phyloP scores from a whole-genome alignment of 768 basidiomycete genomes.

The Boletus reticuloceps region DNA sequence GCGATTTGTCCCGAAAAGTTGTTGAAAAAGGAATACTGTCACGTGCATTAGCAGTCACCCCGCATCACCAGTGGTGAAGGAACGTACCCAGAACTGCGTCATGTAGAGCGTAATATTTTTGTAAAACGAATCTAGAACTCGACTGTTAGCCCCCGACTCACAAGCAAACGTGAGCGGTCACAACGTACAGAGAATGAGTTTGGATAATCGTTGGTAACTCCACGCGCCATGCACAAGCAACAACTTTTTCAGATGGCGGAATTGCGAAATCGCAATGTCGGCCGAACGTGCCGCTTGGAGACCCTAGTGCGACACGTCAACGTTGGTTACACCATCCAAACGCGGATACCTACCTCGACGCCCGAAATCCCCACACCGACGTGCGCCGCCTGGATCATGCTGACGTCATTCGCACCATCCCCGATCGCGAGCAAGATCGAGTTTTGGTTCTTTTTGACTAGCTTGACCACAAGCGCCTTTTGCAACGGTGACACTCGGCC shows the following conservation, averaged over 20 bases:
- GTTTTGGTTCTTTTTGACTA: conserved; percentile 97
- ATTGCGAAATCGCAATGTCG: conserved; percentile 97
- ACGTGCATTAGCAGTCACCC: not conserved
- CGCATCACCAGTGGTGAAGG: not conserved
- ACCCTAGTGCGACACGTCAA: conserved; percentile 50
- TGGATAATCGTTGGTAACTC: conserved; percentile 95
- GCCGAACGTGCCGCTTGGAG: conserved; percentile 97
- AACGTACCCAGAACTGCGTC: conserved; percentile 95
- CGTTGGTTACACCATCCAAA: not conserved
- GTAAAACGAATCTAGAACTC: conserved; percentile 84
- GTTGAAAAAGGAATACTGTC: conserved; percentile 98
- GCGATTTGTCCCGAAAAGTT: conserved; percentile 99
- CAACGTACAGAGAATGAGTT: conserved; percentile 88
- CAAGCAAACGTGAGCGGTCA: not conserved
- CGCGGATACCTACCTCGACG: conserved; percentile 59
- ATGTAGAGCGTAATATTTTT: conserved; percentile 98
- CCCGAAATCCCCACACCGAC: conserved; percentile 98
- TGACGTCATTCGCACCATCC: conserved; percentile 97
- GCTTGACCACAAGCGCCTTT: conserved; percentile 95
- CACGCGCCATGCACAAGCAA: conserved; percentile 96
- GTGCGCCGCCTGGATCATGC: conserved; percentile 99
- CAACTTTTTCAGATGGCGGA: conserved; percentile 91
- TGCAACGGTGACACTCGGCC: conserved; percentile 97
- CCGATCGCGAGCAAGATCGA: conserved; percentile 95
- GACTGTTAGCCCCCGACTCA: not conserved